A percentile compares a stretch with the other conserved stretches of the same genome.
Conservation (phyloP, 164 flowering plant genomes). For the Vitis riparia region DNA sequence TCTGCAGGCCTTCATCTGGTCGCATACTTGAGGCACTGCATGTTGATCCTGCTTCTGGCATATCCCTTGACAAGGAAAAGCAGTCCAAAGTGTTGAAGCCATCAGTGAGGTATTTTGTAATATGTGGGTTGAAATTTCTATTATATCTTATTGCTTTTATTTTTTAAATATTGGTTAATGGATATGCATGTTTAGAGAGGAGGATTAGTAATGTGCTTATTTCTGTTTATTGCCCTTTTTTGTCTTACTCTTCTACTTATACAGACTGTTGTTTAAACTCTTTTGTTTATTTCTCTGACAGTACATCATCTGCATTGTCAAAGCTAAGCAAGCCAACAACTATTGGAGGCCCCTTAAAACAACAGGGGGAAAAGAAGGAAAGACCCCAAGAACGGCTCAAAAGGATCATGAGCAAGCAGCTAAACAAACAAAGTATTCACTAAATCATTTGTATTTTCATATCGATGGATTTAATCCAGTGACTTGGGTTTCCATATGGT, state of each 20-base stretch:
- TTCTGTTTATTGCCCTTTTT: neutral
- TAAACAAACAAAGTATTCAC: slow-evolving; percentile 83
- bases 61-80: slow-evolving; percentile 76
- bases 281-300: slow-evolving; percentile 23
- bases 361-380: slow-evolving; percentile 87
- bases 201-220: neutral
- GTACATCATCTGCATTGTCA: slow-evolving; percentile 79
- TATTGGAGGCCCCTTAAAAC: slow-evolving; percentile 51
- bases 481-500: no score
- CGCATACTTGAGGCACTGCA: slow-evolving; percentile 92
- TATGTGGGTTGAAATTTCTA: neutral
- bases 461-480: no score
- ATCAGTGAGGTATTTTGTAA: slow-evolving; percentile 51
- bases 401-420: slow-evolving; percentile 94
- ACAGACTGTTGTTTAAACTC: neutral
- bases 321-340: slow-evolving; percentile 69
- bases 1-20: slow-evolving; percentile 87
- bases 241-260: neutral
- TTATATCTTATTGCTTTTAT: neutral
- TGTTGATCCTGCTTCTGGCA: slow-evolving; percentile 97
- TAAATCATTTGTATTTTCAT: neutral
- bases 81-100: slow-evolving; percentile 53
- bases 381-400: slow-evolving; percentile 98
- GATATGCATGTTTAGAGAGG: neutral
- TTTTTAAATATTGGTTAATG: neutral